phyloP scores from a whole-genome alignment of 2,329 filamentous ascomycete species.

The Didymella sp. region DNA sequence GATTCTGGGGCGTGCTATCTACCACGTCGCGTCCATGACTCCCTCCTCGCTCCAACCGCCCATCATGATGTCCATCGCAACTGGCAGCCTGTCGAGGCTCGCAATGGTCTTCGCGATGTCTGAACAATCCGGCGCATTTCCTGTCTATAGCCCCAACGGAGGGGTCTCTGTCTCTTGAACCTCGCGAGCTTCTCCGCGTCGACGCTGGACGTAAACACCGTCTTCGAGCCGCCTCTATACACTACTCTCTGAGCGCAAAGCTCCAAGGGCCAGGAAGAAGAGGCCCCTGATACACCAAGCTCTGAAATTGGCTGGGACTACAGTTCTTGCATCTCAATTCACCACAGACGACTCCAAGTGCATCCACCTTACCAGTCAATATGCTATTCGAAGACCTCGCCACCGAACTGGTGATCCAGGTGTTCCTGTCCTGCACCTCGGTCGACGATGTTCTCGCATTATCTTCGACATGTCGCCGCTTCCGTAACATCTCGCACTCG shows the following conservation, averaged over 20 bases:
- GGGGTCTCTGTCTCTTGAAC: neutral
- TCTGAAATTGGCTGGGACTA: neutral
- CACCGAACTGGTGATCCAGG: neutral
- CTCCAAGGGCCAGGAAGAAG: neutral
- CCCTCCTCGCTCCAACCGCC: neutral
- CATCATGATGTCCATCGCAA: neutral
- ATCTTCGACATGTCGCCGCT: constrained; percentile 61
- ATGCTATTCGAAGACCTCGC: neutral
- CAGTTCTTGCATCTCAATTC: neutral
- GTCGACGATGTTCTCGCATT: constrained; percentile 61
- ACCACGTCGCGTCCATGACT: neutral
- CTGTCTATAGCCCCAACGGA: neutral
- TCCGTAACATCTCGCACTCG: constrained; percentile 60
- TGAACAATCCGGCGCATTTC: neutral
- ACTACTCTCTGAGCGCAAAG: neutral
- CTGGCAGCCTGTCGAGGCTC: neutral
- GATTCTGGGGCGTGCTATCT: neutral
- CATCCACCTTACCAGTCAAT: neutral
- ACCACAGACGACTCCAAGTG: neutral
- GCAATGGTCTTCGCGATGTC: neutral
- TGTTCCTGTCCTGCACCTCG: neutral
- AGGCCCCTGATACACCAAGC: neutral
- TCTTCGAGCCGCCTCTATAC: neutral
- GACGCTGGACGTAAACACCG: neutral
- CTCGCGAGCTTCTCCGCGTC: neutral